Conservation (phyloP, 1,284 basidiomycete genomes). For the Rhodotorula sp. region DNA sequence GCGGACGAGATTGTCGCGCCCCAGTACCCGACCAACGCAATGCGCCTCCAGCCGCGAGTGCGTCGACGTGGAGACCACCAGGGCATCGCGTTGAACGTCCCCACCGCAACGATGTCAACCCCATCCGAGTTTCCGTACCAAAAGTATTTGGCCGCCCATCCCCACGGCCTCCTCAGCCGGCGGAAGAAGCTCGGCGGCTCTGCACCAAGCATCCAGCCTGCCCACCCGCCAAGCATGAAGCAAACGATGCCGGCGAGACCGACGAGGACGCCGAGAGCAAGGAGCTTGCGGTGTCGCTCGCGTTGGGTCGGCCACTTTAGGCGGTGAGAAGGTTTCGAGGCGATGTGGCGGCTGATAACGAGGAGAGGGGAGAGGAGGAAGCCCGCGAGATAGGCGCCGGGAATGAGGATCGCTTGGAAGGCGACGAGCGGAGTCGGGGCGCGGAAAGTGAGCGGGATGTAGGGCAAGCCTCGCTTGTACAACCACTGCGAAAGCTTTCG, state of each 20-base stretch:
- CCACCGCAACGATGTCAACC: constrained; percentile 33
- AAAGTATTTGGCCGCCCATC: constrained; percentile 68
- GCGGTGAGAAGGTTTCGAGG: constrained; percentile 83
- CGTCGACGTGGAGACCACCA: neutral
- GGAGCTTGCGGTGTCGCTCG: constrained; percentile 72
- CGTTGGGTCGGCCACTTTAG: constrained; percentile 82
- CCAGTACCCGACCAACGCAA: constrained; percentile 82
- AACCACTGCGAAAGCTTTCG: constrained; percentile 64
- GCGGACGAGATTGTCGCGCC: constrained; percentile 69
- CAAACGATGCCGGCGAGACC: constrained; percentile 74
- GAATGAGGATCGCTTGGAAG: constrained; percentile 90
- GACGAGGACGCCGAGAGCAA: constrained; percentile 82
- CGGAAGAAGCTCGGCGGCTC: constrained; percentile 54
- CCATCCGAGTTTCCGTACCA: constrained; percentile 63
- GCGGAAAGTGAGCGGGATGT: constrained; percentile 64
- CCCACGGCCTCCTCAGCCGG: constrained; percentile 62
- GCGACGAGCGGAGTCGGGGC: constrained; percentile 86
- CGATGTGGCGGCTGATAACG: constrained; percentile 86
- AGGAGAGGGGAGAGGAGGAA: constrained; percentile 93
- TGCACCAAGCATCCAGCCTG: constrained; percentile 77
- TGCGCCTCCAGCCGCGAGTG: constrained; percentile 66
- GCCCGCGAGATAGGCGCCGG: constrained; percentile 85
- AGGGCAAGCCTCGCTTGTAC: constrained; percentile 58
- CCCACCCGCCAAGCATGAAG: constrained; percentile 88
- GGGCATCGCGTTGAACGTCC: neutral